These are phyloP conservation scores for Neopestalotiopsis sp. DNA, from an alignment of 2,329 filamentous ascomycete species.

Conservation along the genomic window DNA sequence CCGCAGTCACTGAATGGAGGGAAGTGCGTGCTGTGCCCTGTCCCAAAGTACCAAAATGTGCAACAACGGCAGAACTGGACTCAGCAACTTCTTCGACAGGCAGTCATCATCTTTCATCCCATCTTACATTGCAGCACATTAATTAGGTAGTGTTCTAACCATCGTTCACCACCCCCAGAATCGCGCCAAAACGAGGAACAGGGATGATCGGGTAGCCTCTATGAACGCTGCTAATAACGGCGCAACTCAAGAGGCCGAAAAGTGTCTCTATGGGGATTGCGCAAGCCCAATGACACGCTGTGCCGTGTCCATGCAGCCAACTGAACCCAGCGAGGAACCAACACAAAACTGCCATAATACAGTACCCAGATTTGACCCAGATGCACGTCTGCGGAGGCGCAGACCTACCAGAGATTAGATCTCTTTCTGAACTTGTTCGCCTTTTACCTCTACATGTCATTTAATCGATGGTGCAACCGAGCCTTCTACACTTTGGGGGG, in stretches of 20 bases:
- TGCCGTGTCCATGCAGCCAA: background rate
- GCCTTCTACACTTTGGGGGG: background rate
- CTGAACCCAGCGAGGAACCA: background rate
- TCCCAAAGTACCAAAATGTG: conserved; percentile 3
- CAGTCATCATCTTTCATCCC: background rate
- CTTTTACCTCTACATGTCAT: background rate
- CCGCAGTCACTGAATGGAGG: background rate
- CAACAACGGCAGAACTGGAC: background rate
- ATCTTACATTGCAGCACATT: background rate
- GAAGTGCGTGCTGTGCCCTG: background rate
- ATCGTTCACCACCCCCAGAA: background rate
- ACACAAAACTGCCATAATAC: background rate
- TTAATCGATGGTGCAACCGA: background rate
- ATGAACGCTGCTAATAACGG: background rate
- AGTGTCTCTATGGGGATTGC: background rate
- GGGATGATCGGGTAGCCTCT: background rate
- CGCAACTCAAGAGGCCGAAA: background rate
- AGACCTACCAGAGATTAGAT: background rate
- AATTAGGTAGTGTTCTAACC: background rate
- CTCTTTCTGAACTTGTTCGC: too few relatives aligned
- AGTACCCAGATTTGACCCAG: background rate
- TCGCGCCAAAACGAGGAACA: background rate
- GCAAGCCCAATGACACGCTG: conserved; percentile 6
- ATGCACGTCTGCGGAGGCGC: background rate
- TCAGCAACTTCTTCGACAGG: background rate